Conservation (phyloP, 495 filamentous ascomycete genomes). For the Lophiostoma macrostomum region DNA sequence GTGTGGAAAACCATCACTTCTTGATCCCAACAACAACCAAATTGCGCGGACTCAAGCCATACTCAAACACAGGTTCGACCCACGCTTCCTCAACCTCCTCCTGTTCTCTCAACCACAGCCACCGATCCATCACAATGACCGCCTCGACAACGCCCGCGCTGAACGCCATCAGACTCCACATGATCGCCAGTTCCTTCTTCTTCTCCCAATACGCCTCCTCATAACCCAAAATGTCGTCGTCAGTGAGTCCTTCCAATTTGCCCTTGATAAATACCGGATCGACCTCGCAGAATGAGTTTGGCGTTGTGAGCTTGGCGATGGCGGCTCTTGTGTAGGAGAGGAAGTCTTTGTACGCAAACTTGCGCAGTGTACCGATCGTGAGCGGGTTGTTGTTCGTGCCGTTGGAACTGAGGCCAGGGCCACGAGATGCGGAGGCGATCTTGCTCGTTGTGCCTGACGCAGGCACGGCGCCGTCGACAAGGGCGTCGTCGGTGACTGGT, state of each 20-base stretch:
- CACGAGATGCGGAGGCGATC: constrained; percentile 19
- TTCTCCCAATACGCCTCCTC: constrained; percentile 58
- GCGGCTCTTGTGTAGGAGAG: constrained; percentile 76
- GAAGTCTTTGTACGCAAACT: constrained; percentile 75
- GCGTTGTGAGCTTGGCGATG: constrained; percentile 61
- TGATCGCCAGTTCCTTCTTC: constrained; percentile 77
- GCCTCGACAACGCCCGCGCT: constrained; percentile 85
- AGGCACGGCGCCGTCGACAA: constrained; percentile 37
- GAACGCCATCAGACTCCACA: constrained; percentile 95
- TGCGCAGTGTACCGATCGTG: constrained; percentile 80
- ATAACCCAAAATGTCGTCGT: constrained; percentile 71
- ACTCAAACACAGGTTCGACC: constrained; percentile 93
- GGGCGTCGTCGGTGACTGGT: constrained; percentile 44
- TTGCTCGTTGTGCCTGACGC: constrained; percentile 24
- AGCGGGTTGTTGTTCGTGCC: constrained; percentile 64
- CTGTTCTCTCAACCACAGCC: constrained; percentile 83
- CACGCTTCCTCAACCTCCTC: constrained; percentile 54
- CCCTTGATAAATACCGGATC: constrained; percentile 50
- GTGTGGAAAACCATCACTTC: constrained; percentile 51
- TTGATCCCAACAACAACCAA: constrained; percentile 88
- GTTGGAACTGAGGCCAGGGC: constrained; percentile 33
- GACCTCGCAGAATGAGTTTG: constrained; percentile 25
- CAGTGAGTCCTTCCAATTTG: constrained; percentile 61
- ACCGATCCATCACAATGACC: constrained; percentile 86
- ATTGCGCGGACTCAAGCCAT: constrained; percentile 81